Evolutionary conservation across 2,329 filamentous ascomycete genomes (phyloP), one percentile per base, ranked within the genome.

Genomic region (Grosmannia penicillata): DNA sequence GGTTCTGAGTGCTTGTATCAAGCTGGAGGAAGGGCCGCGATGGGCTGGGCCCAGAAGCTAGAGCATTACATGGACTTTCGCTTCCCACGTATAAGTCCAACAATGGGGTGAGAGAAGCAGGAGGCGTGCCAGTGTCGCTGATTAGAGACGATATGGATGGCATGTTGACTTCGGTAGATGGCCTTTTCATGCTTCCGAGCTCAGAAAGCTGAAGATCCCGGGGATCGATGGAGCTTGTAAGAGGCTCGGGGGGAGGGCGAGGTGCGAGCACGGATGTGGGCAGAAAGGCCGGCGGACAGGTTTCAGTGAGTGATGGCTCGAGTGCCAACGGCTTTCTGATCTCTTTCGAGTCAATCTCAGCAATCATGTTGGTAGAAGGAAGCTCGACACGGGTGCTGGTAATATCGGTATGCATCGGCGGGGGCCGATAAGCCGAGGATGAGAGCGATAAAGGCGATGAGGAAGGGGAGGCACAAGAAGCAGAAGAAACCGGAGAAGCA

Each of bases 281-380:
- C n/a, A 25, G 36, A 17, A 27, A 26, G 43, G 21, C 4, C 17
- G 13, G n/a, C n/a, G n/a, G n/a, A n/a, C n/a, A n/a, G n/a, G n/a
- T n/a, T n/a, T n/a, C n/a, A n/a, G n/a, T n/a, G n/a, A n/a, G n/a
- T n/a, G n/a, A n/a, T n/a, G n/a, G n/a, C n/a, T n/a, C n/a, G n/a
- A n/a, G n/a, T 22, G 36, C 21, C 18, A 18, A 13, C 23, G 29
- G 25, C 30, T 38, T 46, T 49, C 32, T 36, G 34, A 68, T 51
- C 43, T 68, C 61, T 33, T 49, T 54, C 5, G 68, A 70, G 49
- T 70, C 68, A 42, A 71, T 61, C 47, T 72, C 69, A 42, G 66
- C 54, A 33, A 72, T 68, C 51, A 68, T 65, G 35, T 18, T 19
- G 9, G 56, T 66, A 6, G 64, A 61, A 15, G 59, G 61, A 14